A percentile compares a stretch with the other conserved stretches of the same genome.
Evolutionary conservation across 164 flowering plant species (phyloP).

Genomic region (Macadamia tetraphylla): DNA sequence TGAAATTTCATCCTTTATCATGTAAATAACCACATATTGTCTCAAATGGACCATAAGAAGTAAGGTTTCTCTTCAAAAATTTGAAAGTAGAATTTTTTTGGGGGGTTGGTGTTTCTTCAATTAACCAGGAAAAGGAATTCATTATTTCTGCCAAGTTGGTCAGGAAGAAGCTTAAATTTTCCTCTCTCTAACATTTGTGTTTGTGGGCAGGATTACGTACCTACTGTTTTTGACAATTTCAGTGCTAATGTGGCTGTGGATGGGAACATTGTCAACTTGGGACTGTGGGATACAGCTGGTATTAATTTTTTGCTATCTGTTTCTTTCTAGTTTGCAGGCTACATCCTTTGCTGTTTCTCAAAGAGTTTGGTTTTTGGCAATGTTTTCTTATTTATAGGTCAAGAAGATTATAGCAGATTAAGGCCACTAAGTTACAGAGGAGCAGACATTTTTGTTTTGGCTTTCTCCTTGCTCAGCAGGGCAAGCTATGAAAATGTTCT

Average conservation of each 20-base stretch:
- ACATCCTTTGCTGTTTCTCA: neutral
- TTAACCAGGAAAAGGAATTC: neutral
- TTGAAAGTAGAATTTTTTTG: neutral
- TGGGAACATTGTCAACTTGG: slow-evolving; percentile 90
- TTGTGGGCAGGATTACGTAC: slow-evolving; percentile 74
- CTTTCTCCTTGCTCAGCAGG: slow-evolving; percentile 90
- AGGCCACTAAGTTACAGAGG: slow-evolving; percentile 99
- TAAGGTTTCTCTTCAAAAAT: neutral
- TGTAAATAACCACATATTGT: neutral
- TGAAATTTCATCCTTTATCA: neutral
- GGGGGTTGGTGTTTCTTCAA: neutral
- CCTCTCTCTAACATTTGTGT: slow-evolving; percentile 5
- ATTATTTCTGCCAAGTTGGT: neutral
- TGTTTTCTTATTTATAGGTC: slow-evolving; percentile 49
- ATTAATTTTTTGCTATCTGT: slow-evolving; percentile 5
- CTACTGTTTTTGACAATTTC: slow-evolving; percentile 95
- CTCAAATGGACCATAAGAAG: neutral
- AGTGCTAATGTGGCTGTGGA: slow-evolving; percentile 98
- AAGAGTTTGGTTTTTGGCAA: neutral
- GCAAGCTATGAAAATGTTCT: slow-evolving; percentile 99
- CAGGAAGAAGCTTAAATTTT: neutral
- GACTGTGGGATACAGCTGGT: slow-evolving; percentile 99
- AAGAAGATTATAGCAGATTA: slow-evolving; percentile 96
- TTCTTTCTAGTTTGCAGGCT: neutral
- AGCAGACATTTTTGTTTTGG: slow-evolving; percentile 92